phyloP scores from a whole-genome alignment of 2,329 filamentous ascomycete species.

The Shiraia bambusicola region DNA sequence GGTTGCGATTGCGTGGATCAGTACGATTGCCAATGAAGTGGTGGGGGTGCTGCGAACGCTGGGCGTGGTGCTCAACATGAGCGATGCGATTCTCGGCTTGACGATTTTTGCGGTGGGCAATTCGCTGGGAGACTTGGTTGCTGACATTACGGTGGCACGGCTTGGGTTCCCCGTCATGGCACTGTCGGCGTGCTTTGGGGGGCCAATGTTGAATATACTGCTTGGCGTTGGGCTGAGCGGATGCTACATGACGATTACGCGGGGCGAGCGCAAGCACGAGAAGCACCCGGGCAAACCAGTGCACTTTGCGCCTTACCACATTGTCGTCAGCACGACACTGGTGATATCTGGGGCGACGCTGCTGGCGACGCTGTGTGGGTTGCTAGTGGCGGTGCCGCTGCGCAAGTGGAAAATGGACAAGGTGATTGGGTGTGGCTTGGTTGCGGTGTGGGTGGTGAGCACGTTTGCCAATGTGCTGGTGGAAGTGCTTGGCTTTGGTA shows the following conservation, averaged over 20 bases:
- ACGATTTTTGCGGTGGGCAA: constrained; percentile 97
- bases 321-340: constrained; percentile 81
- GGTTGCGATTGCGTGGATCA: constrained; percentile 94
- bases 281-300: constrained; percentile 67
- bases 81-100: constrained; percentile 88
- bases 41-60: constrained; percentile 92
- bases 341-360: constrained; percentile 84
- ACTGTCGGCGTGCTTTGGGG: constrained; percentile 91
- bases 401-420: constrained; percentile 43
- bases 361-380: constrained; percentile 72
- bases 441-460: constrained; percentile 77
- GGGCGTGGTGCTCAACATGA: constrained; percentile 88
- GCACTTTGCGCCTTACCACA: constrained; percentile 74
- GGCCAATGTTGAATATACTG: constrained; percentile 95
- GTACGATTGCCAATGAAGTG: constrained; percentile 91
- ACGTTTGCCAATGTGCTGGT: constrained; percentile 80
- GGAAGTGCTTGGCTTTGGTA: constrained; percentile 59
- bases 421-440: constrained; percentile 71
- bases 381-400: constrained; percentile 75
- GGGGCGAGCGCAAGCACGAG: constrained; percentile 64
- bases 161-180: constrained; percentile 98
- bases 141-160: constrained; percentile 89
- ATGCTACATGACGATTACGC: constrained; percentile 78
- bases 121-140: constrained; percentile 88
- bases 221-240: constrained; percentile 92